These are phyloP conservation scores for Ogataea minuta DNA, from an alignment of 805 yeast species.

Conservation along the genomic window DNA sequence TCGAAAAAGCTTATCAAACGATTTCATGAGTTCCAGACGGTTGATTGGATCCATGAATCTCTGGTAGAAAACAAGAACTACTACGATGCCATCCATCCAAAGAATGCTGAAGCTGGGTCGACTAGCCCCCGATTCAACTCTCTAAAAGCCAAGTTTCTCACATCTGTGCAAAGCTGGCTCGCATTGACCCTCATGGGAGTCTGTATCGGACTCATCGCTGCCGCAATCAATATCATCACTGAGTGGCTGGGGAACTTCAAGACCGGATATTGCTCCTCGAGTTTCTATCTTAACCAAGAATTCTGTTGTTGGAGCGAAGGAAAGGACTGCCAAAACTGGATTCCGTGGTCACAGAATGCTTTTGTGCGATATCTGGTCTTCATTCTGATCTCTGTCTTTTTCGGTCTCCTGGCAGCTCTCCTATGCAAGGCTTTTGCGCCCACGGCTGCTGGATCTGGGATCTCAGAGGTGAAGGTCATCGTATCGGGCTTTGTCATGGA, in stretches of 20 bases:
- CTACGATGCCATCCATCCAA: constrained; percentile 20
- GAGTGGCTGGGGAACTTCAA: constrained; percentile 82
- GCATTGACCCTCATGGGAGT: constrained; percentile 75
- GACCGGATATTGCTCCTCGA: constrained; percentile 70
- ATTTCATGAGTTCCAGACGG: constrained; percentile 61
- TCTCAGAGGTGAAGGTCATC: constrained; percentile 92
- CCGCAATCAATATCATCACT: constrained; percentile 73
- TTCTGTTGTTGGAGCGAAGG: constrained; percentile 81
- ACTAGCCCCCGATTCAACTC: constrained; percentile 14
- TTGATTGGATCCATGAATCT: constrained; percentile 71
- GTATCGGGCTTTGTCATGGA: constrained; percentile 83
- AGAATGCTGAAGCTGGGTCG: constrained; percentile 9
- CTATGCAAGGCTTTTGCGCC: constrained; percentile 76
- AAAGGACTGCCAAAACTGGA: constrained; percentile 65
- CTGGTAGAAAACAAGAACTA: constrained; percentile 43
- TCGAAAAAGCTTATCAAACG: constrained; percentile 36
- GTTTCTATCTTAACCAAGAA: constrained; percentile 65
- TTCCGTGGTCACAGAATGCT: constrained; percentile 51
- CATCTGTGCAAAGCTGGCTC: constrained; percentile 61
- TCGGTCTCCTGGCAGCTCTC: constrained; percentile 64
- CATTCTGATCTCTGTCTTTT: constrained; percentile 53
- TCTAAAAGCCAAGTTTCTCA: constrained; percentile 29
- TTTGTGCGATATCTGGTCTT: constrained; percentile 55
- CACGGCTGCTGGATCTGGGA: constrained; percentile 95
- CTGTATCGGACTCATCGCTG: constrained; percentile 80